Percentiles rank a stretch among this genome's conserved stretches.
Conservation (phyloP, 768 basidiomycete species). For the Suillus occidentalis region DNA sequence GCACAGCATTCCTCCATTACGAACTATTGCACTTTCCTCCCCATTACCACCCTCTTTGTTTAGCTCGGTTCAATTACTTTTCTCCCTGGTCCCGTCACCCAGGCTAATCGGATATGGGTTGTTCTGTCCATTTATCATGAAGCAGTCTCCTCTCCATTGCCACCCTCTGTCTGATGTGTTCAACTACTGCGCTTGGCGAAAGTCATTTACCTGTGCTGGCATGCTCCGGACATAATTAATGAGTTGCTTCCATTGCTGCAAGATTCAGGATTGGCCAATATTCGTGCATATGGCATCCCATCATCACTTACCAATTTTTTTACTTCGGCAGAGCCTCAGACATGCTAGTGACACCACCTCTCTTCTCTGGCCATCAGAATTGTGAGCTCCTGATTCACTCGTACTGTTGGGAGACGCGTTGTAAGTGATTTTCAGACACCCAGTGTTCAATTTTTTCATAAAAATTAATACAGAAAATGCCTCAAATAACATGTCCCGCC, state of each 20-base stretch:
- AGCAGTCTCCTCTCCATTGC: too few relatives aligned
- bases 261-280: slow-evolving; percentile 71
- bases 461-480: not conserved
- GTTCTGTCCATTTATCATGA: slow-evolving; percentile 9
- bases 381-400: not conserved
- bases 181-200: slow-evolving; percentile 58
- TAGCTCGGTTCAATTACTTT: too few relatives aligned
- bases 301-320: not conserved
- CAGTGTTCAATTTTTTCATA: not conserved
- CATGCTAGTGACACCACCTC: not conserved
- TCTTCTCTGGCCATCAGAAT: not conserved
- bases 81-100: too few relatives aligned
- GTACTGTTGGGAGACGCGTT: not conserved
- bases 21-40: too few relatives aligned
- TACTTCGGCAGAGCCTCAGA: not conserved
- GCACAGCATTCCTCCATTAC: not conserved
- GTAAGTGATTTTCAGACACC: not conserved
- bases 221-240: slow-evolving; percentile 71
- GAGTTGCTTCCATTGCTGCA: slow-evolving; percentile 96
- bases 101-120: too few relatives aligned
- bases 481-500: not conserved
- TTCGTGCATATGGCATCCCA: not conserved
- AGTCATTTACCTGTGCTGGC: slow-evolving; percentile 86
- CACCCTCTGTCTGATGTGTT: not conserved
- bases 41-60: too few relatives aligned